These are phyloP conservation scores for Phytophthora capsici DNA, from an alignment of 352 stramenopile species.

Conservation along the genomic window DNA sequence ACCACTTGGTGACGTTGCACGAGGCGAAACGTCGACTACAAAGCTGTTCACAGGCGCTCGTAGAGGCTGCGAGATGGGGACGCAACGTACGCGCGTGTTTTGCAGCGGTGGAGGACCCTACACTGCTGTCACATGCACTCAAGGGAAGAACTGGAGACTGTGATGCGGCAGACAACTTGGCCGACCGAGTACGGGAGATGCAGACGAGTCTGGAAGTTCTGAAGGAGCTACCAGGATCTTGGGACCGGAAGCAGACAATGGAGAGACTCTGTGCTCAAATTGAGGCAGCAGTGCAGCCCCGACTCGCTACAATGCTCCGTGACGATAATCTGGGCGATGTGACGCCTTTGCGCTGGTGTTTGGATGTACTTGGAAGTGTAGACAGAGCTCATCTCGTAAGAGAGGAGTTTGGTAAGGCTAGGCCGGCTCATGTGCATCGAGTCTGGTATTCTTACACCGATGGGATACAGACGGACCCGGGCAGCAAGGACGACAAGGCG, in stretches of 20 bases:
- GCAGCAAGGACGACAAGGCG: slow-evolving; percentile 14
- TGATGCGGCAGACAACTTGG: slow-evolving; percentile 32
- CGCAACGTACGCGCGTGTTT: slow-evolving; percentile 68
- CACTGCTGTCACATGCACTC: slow-evolving; percentile 22
- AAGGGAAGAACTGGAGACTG: background rate
- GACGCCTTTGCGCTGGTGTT: slow-evolving; percentile 48
- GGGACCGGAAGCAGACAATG: slow-evolving; percentile 61
- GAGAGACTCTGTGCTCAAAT: slow-evolving; percentile 63
- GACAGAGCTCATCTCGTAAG: slow-evolving; percentile 48
- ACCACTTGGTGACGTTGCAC: slow-evolving; percentile 70
- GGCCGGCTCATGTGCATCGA: slow-evolving; percentile 60
- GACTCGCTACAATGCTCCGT: slow-evolving; percentile 47
- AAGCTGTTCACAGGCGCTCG: slow-evolving; percentile 69
- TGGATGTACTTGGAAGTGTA: slow-evolving; percentile 62
- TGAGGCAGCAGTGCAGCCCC: slow-evolving; percentile 53
- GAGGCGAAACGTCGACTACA: slow-evolving; percentile 71
- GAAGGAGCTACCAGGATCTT: slow-evolving; percentile 63
- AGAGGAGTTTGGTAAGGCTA: slow-evolving; percentile 52
- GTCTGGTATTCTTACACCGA: slow-evolving; percentile 60
- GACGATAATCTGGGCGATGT: slow-evolving; percentile 53
- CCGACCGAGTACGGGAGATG: slow-evolving; percentile 68
- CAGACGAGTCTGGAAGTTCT: slow-evolving; percentile 65
- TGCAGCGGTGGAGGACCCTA: slow-evolving; percentile 49
- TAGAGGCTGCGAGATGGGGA: slow-evolving; percentile 71
- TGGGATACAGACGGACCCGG: slow-evolving; percentile 15